These are phyloP conservation scores for Meripilus lineatus DNA, from an alignment of 1,284 basidiomycete genomes.

Conservation along the genomic window DNA sequence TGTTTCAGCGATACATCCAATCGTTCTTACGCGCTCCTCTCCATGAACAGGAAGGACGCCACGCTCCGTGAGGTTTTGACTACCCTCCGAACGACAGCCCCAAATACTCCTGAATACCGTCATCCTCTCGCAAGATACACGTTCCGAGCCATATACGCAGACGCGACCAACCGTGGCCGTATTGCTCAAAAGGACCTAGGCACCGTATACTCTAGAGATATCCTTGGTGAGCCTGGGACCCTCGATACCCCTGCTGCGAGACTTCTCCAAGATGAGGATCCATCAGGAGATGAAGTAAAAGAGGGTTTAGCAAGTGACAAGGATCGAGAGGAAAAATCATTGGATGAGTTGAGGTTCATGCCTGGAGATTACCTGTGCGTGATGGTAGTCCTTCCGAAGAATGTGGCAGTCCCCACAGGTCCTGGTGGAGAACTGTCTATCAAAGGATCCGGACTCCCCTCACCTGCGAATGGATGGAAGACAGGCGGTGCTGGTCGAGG, in stretches of 20 bases:
- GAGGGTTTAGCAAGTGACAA: slow-evolving; percentile 31
- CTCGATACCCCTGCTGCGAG: slow-evolving; percentile 51
- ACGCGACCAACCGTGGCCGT: slow-evolving; percentile 61
- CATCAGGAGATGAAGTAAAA: slow-evolving; percentile 26
- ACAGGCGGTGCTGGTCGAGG: slow-evolving; percentile 21
- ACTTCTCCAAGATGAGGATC: slow-evolving; percentile 49
- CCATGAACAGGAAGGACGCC: slow-evolving; percentile 65
- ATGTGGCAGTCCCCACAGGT: slow-evolving; percentile 40
- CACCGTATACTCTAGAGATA: slow-evolving; percentile 73
- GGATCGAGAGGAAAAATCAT: slow-evolving; percentile 46
- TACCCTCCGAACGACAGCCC: slow-evolving; percentile 62
- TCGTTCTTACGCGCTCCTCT: too few relatives aligned
- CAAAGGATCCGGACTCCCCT: slow-evolving; percentile 35
- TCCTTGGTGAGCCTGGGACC: slow-evolving; percentile 69
- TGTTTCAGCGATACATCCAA: too few relatives aligned
- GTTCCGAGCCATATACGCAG: slow-evolving; percentile 73
- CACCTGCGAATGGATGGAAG: slow-evolving; percentile 38
- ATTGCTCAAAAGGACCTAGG: slow-evolving; percentile 73
- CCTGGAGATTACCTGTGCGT: slow-evolving; percentile 75
- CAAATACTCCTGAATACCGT: slow-evolving; percentile 60
- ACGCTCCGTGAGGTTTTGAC: slow-evolving; percentile 73
- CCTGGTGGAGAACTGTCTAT: slow-evolving; percentile 33
- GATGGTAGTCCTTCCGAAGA: slow-evolving; percentile 67
- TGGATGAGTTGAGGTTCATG: slow-evolving; percentile 71
- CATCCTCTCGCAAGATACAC: slow-evolving; percentile 75